Conservation (phyloP, 108 stramenopile genomes). For the Fragilaria crotonensis region DNA sequence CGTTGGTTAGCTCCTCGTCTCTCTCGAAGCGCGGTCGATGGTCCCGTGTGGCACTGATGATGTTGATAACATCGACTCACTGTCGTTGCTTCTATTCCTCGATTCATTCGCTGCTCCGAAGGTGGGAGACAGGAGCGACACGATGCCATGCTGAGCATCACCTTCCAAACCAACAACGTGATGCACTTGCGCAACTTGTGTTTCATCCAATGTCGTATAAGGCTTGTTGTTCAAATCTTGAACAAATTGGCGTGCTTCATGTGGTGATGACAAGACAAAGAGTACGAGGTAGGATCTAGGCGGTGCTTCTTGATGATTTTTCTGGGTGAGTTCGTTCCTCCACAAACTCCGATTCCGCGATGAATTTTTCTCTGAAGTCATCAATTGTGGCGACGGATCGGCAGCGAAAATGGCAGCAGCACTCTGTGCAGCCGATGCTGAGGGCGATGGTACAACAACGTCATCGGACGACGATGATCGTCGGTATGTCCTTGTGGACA, state of each 20-base stretch:
- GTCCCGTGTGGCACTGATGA: not conserved
- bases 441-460: no score
- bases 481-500: no score
- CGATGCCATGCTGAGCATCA: slow-evolving; percentile 48
- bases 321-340: no score
- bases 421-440: no score
- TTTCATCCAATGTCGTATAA: slow-evolving; percentile 64
- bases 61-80: not conserved
- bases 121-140: slow-evolving; percentile 50
- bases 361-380: no score
- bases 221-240: slow-evolving; percentile 56
- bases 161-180: slow-evolving; percentile 49
- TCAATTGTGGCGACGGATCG: no score
- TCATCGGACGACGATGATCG: no score
- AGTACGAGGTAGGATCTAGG: slow-evolving; percentile 47
- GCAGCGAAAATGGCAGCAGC: no score
- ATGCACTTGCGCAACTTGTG: slow-evolving; percentile 43
- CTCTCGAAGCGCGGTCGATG: no score
- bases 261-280: slow-evolving; percentile 38
- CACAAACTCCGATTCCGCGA: no score
- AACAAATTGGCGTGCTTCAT: slow-evolving; percentile 51
- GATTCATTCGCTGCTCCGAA: not conserved
- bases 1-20: no score
- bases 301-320: slow-evolving; percentile 3
- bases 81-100: not conserved